Evolutionary conservation across 2,329 filamentous ascomycete genomes (phyloP).

Genomic region (Geosmithia flava): DNA sequence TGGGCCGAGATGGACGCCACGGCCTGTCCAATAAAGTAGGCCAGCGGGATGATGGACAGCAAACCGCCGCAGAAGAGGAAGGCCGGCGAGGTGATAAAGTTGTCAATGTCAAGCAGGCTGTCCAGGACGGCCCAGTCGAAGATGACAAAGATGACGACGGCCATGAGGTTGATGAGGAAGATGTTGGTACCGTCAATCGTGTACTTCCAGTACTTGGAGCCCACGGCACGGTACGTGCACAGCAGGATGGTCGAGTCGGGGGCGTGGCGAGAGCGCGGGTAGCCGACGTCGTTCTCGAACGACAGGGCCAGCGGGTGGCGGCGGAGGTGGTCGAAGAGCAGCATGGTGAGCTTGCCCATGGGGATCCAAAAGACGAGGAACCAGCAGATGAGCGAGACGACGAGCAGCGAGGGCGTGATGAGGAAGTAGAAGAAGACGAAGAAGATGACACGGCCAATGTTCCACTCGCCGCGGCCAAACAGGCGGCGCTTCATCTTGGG

Average conservation of each 20-base stretch:
- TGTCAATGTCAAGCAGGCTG: conserved; percentile 54
- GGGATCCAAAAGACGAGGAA: conserved; percentile 95
- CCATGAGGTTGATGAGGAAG: conserved; percentile 94
- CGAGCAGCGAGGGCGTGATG: conserved; percentile 71
- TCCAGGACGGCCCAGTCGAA: conserved; percentile 80
- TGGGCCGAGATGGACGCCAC: conserved; percentile 97
- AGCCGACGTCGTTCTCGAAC: conserved; percentile 77
- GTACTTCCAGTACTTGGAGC: conserved; percentile 97
- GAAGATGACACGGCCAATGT: conserved; percentile 85
- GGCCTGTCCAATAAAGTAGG: conserved; percentile 97
- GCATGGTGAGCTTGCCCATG: conserved; percentile 89
- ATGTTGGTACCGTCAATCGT: conserved; percentile 98
- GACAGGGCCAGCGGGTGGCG: conserved; percentile 86
- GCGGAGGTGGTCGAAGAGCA: conserved; percentile 82
- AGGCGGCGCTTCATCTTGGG: conserved; percentile 61
- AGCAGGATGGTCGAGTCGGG: conserved; percentile 78
- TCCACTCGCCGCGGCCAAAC: conserved; percentile 95
- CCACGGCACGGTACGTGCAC: conserved; percentile 93
- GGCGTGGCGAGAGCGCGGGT: conserved; percentile 51
- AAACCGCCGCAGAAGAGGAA: conserved; percentile 77
- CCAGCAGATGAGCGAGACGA: conserved; percentile 87
- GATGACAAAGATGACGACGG: conserved; percentile 86
- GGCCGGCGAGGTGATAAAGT: conserved; percentile 66
- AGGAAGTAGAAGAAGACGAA: conserved; percentile 93
- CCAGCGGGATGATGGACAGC: conserved; percentile 87